These are phyloP conservation scores for Wickerhamomyces queroliae DNA, from an alignment of 805 yeast genomes.

Conservation along the genomic window DNA sequence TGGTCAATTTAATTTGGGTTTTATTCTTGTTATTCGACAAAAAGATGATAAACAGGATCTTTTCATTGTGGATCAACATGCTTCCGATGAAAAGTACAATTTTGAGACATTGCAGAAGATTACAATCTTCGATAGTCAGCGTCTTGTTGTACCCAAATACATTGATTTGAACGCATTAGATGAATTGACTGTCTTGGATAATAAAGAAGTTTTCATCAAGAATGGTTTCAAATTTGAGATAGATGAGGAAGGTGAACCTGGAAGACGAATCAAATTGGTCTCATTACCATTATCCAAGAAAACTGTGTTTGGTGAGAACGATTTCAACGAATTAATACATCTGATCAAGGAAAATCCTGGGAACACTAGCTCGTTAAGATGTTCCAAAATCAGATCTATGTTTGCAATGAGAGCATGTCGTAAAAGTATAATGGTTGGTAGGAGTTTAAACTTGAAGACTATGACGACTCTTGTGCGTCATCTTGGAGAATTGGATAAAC, in stretches of 20 bases:
- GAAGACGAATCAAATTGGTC: conserved; percentile 44
- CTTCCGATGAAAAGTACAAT: conserved; percentile 92
- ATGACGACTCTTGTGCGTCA: conserved; percentile 70
- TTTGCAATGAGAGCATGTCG: conserved; percentile 96
- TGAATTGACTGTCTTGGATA: conserved; percentile 63
- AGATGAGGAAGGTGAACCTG: conserved; percentile 47
- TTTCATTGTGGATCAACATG: conserved; percentile 95
- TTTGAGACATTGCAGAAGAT: conserved; percentile 64
- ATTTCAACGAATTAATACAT: conserved; percentile 74
- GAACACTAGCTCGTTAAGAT: conserved; percentile 36
- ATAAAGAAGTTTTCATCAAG: conserved; percentile 46
- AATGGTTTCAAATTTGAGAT: conserved; percentile 73
- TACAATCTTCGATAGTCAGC: conserved; percentile 61
- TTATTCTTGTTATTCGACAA: conserved; percentile 67
- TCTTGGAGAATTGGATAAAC: conserved; percentile 71
- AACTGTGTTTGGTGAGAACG: conserved; percentile 54
- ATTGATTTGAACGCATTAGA: conserved; percentile 74
- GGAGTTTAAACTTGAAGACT: conserved; percentile 44
- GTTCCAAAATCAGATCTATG: conserved; percentile 77
- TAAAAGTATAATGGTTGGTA: conserved; percentile 91
- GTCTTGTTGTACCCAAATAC: conserved; percentile 50
- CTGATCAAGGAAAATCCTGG: conserved; percentile 54
- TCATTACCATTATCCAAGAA: conserved; percentile 74
- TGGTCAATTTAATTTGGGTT: conserved; percentile 96
- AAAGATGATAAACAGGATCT: conserved; percentile 41